Conservation (phyloP, 2,329 filamentous ascomycete genomes). For the Dothistroma pini region DNA sequence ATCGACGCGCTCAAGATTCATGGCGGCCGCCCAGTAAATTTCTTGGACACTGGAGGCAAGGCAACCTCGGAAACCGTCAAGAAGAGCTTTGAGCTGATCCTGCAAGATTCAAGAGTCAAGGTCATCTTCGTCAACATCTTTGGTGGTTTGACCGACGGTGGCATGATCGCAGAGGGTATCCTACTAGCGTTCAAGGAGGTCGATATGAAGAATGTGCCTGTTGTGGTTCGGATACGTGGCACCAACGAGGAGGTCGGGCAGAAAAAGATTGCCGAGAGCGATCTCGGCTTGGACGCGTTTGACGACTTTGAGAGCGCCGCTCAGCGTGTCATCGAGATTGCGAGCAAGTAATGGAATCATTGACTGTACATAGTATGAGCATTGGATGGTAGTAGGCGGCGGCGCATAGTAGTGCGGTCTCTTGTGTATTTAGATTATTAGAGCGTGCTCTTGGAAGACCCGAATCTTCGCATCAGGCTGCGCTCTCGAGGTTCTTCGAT, state of each 20-base stretch:
- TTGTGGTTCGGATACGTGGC: slow-evolving; percentile 72
- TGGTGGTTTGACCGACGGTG: slow-evolving; percentile 66
- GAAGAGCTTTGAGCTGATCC: slow-evolving; percentile 69
- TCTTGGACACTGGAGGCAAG: slow-evolving; percentile 86
- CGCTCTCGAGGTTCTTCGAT: too few species aligned
- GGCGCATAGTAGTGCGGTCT: background rate
- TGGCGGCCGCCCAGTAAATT: slow-evolving; percentile 71
- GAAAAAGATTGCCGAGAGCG: slow-evolving; percentile 65
- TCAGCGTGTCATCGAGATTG: slow-evolving; percentile 60
- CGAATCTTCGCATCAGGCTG: background rate
- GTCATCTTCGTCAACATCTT: slow-evolving; percentile 72
- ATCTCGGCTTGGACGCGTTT: slow-evolving; percentile 65
- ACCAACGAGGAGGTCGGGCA: slow-evolving; percentile 70
- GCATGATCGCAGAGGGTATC: slow-evolving; percentile 77
- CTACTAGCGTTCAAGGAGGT: slow-evolving; percentile 69
- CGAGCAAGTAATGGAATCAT: slow-evolving; percentile 25
- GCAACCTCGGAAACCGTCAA: slow-evolving; percentile 79
- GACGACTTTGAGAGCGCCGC: slow-evolving; percentile 73
- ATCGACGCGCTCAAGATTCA: slow-evolving; percentile 70
- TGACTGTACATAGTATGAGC: slow-evolving; percentile 3
- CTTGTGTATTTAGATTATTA: background rate
- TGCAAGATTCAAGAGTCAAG: slow-evolving; percentile 67
- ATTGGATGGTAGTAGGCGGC: background rate
- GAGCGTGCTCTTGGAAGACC: background rate
- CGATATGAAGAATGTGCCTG: slow-evolving; percentile 54